Evolutionary conservation across 768 basidiomycete genomes (phyloP), one percentile per base, ranked within the genome.

Genomic region (Hericium alpestre): DNA sequence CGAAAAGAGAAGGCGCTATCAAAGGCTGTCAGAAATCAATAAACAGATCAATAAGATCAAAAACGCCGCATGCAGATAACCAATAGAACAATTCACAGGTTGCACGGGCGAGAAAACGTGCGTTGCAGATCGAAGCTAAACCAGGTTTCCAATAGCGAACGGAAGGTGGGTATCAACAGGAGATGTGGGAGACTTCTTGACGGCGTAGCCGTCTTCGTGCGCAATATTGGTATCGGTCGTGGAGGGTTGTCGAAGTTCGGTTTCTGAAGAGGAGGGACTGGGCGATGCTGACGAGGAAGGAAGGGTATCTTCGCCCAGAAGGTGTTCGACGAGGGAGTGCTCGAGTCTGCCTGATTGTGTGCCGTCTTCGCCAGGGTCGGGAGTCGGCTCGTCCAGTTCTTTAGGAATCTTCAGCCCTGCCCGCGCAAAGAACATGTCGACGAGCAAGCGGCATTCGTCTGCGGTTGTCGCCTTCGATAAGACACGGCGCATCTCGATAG

Each of bases 401-500:
- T 11, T 70, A 47, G 76, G 22, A 4, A 27, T 25, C 2, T 20
- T 15, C 22, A 61, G 41, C 53, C 62, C 62, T 2, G 57, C 62
- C 9, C 55, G 53, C 12, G 81, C 76, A 57, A 95, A 73, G 71
- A 89, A 87, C 75, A 91, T 87, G 60, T 90, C 86, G 27, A 92
- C 76, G 56, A 94, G 82, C 46, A 93, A 73, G 53, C 88, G 87
- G 66, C 91, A 93, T 72, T 95, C 93, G 58, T 86, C 83, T 49
- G 80, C 87, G 46, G 77, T 82, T 1, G 86, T 85, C 13, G 92
- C 90, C 52, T 72, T 79, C 9, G 78, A 69, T 16, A 94, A 70
- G 56, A 88, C 73, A 18, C 76, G 75, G 37, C 87, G 83, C 72
- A 95, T 79, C 53, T 90, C 84, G 11, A 74, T 71, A 23, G 84